phyloP scores from a whole-genome alignment of 371 early-diverging fungal genomes.

The Synchytrium microbalum region DNA sequence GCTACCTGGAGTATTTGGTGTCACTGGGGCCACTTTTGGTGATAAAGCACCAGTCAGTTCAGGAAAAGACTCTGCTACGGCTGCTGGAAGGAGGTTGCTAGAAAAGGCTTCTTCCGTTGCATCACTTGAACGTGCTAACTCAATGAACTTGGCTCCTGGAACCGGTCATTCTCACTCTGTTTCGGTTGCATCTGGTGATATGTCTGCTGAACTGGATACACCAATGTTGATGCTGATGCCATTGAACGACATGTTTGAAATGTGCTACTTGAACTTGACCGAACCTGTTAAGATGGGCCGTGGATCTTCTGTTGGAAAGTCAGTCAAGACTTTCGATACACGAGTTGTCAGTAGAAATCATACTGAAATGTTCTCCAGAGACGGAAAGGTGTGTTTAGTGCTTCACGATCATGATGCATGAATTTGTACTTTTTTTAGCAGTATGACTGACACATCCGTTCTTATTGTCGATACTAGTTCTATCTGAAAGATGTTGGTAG shows the following conservation, averaged over 20 bases:
- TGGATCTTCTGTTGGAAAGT: constrained; percentile 17
- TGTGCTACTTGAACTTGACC: constrained; percentile 10
- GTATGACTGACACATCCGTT: background rate
- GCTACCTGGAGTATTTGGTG: background rate
- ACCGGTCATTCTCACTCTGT: background rate
- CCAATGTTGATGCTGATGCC: constrained; percentile 20
- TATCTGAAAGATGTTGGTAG: constrained; percentile 31
- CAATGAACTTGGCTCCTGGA: background rate
- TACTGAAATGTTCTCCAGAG: constrained; percentile 20
- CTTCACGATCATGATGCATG: background rate
- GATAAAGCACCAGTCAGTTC: background rate
- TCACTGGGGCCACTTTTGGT: background rate
- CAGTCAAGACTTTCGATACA: constrained; percentile 26
- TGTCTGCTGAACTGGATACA: background rate
- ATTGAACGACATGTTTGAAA: constrained; percentile 25
- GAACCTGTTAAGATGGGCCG: constrained; percentile 15
- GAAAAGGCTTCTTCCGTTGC: background rate
- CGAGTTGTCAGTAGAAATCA: constrained; percentile 38
- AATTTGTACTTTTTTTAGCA: background rate
- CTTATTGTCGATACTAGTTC: background rate
- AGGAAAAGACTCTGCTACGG: background rate
- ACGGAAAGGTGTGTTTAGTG: constrained; percentile 17
- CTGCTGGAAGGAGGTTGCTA: background rate
- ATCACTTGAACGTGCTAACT: background rate
- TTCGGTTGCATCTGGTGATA: no score